Percentiles rank a stretch among this genome's conserved stretches.
These are phyloP conservation scores for Saccharomycopsis sp. DNA, from an alignment of 805 yeast species.

Conservation along the genomic window DNA sequence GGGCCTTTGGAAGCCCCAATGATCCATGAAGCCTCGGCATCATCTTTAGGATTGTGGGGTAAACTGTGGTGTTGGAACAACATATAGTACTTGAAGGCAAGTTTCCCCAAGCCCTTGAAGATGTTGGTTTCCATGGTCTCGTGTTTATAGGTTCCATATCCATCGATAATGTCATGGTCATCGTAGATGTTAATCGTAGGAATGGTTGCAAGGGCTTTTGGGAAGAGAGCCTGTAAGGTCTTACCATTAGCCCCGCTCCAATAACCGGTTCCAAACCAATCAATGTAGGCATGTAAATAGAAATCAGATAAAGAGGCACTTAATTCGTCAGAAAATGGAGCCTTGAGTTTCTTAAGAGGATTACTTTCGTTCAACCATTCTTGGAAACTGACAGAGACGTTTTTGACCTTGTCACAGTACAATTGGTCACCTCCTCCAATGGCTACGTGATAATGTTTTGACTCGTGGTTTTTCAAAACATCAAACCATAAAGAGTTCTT, in stretches of 20 bases:
- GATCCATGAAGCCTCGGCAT: conserved; percentile 54
- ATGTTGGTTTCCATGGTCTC: conserved; percentile 65
- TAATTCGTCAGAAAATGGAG: conserved; percentile 42
- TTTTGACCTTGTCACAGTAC: conserved; percentile 76
- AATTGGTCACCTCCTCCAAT: conserved; percentile 97
- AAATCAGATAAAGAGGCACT: conserved; percentile 50
- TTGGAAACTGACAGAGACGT: conserved; percentile 44
- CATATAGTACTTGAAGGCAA: conserved; percentile 83
- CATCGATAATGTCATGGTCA: conserved; percentile 96
- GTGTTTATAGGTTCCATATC: conserved; percentile 84
- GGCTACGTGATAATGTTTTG: conserved; percentile 79
- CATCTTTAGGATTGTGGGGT: conserved; percentile 37
- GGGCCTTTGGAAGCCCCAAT: conserved; percentile 54
- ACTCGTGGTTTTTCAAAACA: conserved; percentile 60
- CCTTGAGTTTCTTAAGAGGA: conserved; percentile 39
- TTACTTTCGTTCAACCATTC: conserved; percentile 58
- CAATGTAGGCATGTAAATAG: conserved; percentile 67
- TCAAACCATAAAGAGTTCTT: conserved; percentile 83
- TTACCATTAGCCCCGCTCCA: conserved; percentile 68
- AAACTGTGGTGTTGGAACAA: conserved; percentile 82
- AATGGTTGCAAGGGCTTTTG: conserved; percentile 71
- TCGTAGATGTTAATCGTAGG: conserved; percentile 85
- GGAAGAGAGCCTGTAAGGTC: conserved; percentile 61
- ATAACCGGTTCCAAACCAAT: conserved; percentile 88
- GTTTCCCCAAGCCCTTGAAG: conserved; percentile 64